A percentile compares a stretch with the other conserved stretches of the same genome.
These are phyloP conservation scores for Striga asiatica DNA, from an alignment of 257 asterid species.

Conservation along the genomic window DNA sequence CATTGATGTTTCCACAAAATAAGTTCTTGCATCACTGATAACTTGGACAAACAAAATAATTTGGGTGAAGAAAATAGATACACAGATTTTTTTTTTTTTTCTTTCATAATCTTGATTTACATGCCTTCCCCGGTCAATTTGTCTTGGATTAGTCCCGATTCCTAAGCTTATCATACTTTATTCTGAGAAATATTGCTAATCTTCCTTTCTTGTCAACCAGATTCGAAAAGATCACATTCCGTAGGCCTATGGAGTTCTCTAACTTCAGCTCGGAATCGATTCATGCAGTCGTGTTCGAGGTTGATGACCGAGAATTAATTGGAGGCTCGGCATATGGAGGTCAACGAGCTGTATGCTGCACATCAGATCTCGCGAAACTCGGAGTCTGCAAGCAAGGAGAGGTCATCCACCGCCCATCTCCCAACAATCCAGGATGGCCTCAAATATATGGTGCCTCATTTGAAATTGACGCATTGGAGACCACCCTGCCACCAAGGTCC, in stretches of 20 bases:
- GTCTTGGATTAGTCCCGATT: not conserved
- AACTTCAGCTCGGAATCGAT: slow-evolving; percentile 60
- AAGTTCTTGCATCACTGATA: too few relatives aligned
- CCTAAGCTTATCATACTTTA: not conserved
- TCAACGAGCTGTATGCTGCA: slow-evolving; percentile 91
- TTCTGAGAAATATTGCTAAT: slow-evolving; percentile 20
- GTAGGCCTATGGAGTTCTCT: slow-evolving; percentile 65
- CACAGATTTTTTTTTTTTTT: too few relatives aligned
- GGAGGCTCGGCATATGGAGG: slow-evolving; percentile 98
- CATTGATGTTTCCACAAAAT: not conserved
- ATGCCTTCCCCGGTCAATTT: not conserved
- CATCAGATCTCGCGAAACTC: slow-evolving; percentile 84
- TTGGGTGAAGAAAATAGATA: too few relatives aligned
- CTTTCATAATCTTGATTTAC: not conserved
- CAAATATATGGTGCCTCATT: slow-evolving; percentile 65
- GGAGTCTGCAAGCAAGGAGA: slow-evolving; percentile 84
- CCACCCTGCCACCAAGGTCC: slow-evolving; percentile 48
- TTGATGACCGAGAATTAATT: slow-evolving; percentile 70
- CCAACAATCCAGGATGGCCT: slow-evolving; percentile 84
- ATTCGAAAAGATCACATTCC: slow-evolving; percentile 64
- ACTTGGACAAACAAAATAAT: too few relatives aligned
- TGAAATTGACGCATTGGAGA: slow-evolving; percentile 35
- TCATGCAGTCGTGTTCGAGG: slow-evolving; percentile 78
- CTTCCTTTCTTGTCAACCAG: slow-evolving; percentile 28
- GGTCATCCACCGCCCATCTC: slow-evolving; percentile 72